Percentiles rank a stretch among this genome's conserved stretches.
Evolutionary conservation across 116 monocot species (phyloP).

Genomic region (Cymodocea nodosa): DNA sequence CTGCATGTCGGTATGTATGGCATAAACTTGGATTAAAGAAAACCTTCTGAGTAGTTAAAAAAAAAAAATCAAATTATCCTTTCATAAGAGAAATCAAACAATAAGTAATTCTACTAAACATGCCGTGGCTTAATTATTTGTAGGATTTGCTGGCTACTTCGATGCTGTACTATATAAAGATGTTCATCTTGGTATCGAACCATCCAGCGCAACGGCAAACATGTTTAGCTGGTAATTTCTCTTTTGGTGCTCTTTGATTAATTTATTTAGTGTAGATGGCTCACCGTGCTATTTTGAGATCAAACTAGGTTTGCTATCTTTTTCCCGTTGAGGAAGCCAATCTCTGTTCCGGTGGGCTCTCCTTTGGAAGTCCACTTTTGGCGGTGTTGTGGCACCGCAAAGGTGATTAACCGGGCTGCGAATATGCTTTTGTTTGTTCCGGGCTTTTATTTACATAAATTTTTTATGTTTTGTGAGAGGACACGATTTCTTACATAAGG

Average conservation of each 20-base stretch:
- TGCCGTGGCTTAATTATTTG: neutral
- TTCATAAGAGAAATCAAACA: too few relatives aligned
- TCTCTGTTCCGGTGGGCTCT: constrained; percentile 35
- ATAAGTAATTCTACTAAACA: too few relatives aligned
- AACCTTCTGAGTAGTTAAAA: too few relatives aligned
- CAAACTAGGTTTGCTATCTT: constrained; percentile 77
- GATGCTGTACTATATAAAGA: constrained; percentile 70
- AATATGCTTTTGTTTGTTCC: too few relatives aligned
- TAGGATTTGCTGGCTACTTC: constrained; percentile 98
- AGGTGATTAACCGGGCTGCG: constrained; percentile 23
- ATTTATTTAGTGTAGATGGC: neutral
- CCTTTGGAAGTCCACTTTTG: constrained; percentile 71
- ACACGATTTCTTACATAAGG: too few relatives aligned
- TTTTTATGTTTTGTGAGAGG: neutral
- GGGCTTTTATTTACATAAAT: neutral
- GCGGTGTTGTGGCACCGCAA: constrained; percentile 63
- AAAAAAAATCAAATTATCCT: too few relatives aligned
- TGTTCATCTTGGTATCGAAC: constrained; percentile 92
- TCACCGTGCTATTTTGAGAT: neutral
- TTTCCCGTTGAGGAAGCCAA: constrained; percentile 69
- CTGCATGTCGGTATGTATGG: too few relatives aligned
- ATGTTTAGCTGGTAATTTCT: constrained; percentile 88
- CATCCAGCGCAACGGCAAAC: constrained; percentile 70
- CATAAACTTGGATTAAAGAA: too few relatives aligned
- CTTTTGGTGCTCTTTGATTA: neutral